A percentile compares a stretch with the other conserved stretches of the same genome.
phyloP scores from a whole-genome alignment of 1,284 basidiomycete genomes.

The Puccinia hordei region DNA sequence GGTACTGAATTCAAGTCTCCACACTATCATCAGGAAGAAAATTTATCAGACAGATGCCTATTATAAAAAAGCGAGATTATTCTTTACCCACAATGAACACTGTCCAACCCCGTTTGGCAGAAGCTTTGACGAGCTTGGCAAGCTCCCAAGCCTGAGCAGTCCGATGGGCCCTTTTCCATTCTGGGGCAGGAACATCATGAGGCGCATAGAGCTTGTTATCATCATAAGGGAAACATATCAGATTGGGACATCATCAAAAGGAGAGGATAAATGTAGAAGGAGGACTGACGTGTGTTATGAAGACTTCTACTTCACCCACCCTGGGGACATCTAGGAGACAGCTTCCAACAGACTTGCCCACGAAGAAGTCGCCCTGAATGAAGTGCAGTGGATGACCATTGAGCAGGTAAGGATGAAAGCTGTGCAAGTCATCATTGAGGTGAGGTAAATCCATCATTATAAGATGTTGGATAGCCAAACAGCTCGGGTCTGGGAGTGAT shows the following conservation, averaged over 20 bases:
- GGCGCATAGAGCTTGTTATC: constrained; percentile 69
- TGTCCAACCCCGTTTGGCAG: constrained; percentile 81
- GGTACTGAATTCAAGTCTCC: too few species aligned
- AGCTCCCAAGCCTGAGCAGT: constrained; percentile 94
- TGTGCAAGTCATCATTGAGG: too few species aligned
- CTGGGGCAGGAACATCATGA: too few species aligned
- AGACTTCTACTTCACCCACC: constrained; percentile 78
- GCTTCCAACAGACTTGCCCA: constrained; percentile 89
- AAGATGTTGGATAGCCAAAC: too few species aligned
- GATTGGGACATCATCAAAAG: too few species aligned
- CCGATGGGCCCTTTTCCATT: constrained; percentile 80
- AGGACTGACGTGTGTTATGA: constrained; percentile 82
- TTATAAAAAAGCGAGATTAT: too few species aligned
- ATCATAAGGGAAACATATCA: background rate
- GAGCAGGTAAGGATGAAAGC: constrained; percentile 81
- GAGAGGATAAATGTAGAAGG: background rate
- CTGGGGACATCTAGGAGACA: constrained; percentile 65
- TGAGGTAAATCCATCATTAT: too few species aligned
- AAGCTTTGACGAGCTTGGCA: constrained; percentile 74
- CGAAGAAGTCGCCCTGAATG: constrained; percentile 93
- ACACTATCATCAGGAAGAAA: too few species aligned
- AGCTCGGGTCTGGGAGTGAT: too few species aligned
- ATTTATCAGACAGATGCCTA: too few species aligned
- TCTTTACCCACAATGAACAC: constrained; percentile 77
- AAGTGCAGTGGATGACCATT: constrained; percentile 88